Conservation (phyloP, 2,329 filamentous ascomycete genomes). For the Phaeophleospora eucalypticola region DNA sequence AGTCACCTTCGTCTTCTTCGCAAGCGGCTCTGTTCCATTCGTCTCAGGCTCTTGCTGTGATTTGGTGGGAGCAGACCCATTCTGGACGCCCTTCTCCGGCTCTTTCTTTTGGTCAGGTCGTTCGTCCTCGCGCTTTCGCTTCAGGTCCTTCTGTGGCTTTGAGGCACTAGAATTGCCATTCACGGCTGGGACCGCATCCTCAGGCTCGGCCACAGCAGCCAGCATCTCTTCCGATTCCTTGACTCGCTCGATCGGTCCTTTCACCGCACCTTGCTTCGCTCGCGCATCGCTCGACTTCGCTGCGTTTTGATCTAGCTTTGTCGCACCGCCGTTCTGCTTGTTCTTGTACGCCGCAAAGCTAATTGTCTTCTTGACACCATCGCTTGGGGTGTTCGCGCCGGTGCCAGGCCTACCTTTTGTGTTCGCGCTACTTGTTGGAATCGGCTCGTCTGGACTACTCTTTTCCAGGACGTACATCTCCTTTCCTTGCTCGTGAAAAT, state of each 20-base stretch:
- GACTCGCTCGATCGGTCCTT: slow-evolving; percentile 30
- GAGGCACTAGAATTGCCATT: slow-evolving; percentile 7
- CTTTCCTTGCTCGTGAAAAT: slow-evolving; percentile 52
- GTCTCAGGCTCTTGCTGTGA: not conserved
- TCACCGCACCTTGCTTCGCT: slow-evolving; percentile 27
- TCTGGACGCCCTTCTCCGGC: not conserved
- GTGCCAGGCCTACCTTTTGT: slow-evolving; percentile 30
- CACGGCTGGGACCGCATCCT: slow-evolving; percentile 14
- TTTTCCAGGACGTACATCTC: slow-evolving; percentile 28
- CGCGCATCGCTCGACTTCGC: slow-evolving; percentile 17
- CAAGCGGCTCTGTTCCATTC: not conserved
- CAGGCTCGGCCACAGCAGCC: slow-evolving; percentile 23
- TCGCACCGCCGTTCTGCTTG: slow-evolving; percentile 41
- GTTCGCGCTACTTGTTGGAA: slow-evolving; percentile 19
- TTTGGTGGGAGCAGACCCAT: not conserved
- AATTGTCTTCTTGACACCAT: slow-evolving; percentile 56
- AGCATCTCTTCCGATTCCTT: slow-evolving; percentile 33
- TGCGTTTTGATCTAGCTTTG: slow-evolving; percentile 22
- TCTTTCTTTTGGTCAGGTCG: slow-evolving; percentile 1
- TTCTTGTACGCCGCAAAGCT: slow-evolving; percentile 59
- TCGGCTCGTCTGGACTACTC: slow-evolving; percentile 24
- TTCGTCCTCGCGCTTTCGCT: slow-evolving; percentile 25
- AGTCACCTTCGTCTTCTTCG: not conserved
- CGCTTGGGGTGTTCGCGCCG: slow-evolving; percentile 40
- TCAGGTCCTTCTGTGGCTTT: slow-evolving; percentile 22